These are phyloP conservation scores for Oxytropis ochrocephala DNA, from an alignment of 306 rosid species.

Conservation along the genomic window DNA sequence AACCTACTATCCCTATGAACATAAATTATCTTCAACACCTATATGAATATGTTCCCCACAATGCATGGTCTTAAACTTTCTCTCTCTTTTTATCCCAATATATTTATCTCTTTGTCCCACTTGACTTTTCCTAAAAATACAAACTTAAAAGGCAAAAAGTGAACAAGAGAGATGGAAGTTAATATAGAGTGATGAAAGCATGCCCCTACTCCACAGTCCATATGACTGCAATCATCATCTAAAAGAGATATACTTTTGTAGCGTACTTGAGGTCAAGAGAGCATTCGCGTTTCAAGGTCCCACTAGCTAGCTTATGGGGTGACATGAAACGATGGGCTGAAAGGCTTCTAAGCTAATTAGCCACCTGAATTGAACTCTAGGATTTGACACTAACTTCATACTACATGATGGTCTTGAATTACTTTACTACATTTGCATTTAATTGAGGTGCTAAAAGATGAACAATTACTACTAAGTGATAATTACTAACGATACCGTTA, in stretches of 20 bases:
- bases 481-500: no score
- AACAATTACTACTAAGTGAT: conserved; percentile 19
- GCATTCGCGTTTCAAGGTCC: conserved; percentile 51
- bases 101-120: conserved; percentile 30
- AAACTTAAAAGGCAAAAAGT: conserved; percentile 38
- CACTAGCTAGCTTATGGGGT: conserved; percentile 39
- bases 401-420: conserved; percentile 17
- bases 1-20: conserved; percentile 50
- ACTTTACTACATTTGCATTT: conserved; percentile 32
- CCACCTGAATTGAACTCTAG: conserved; percentile 36
- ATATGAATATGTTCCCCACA: conserved; percentile 97
- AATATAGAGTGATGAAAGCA: conserved; percentile 36
- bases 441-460: conserved; percentile 19
- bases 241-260: conserved; percentile 55
- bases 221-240: conserved; percentile 75
- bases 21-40: conserved; percentile 55
- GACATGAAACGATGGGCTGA: conserved; percentile 87
- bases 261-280: conserved; percentile 67
- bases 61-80: conserved; percentile 52
- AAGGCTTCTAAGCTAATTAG: conserved; percentile 49
- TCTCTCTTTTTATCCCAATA: conserved; percentile 27
- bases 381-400: conserved; percentile 63
- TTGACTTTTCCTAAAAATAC: conserved; percentile 17
- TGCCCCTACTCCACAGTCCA: conserved; percentile 46
- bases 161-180: conserved; percentile 22